Evolutionary conservation across 2,329 filamentous ascomycete genomes (phyloP).

Genomic region (Purpureocillium lavendulum): DNA sequence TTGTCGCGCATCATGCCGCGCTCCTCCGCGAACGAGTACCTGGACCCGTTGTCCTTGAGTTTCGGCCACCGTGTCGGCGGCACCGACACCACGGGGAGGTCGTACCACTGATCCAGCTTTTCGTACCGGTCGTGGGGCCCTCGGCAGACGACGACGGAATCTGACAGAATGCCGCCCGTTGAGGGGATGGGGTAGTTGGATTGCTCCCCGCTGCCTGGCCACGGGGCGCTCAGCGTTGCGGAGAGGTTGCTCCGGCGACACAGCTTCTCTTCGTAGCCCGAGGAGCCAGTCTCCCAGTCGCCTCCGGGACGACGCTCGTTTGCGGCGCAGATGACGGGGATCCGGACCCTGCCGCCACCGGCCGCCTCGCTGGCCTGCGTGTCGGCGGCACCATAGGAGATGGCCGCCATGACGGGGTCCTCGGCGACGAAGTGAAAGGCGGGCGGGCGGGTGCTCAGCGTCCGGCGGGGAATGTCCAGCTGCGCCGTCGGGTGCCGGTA

Average conservation of each 20-base stretch:
- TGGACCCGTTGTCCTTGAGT: constrained; percentile 55
- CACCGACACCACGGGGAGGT: constrained; percentile 65
- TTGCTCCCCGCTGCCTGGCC: constrained; percentile 32
- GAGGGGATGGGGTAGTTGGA: constrained; percentile 65
- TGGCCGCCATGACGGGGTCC: constrained; percentile 52
- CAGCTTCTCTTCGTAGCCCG: constrained; percentile 54
- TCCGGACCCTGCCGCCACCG: constrained; percentile 26
- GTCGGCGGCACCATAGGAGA: constrained; percentile 43
- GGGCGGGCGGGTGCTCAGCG: constrained; percentile 28
- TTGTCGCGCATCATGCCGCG: constrained; percentile 65
- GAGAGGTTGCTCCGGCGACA: constrained; percentile 68
- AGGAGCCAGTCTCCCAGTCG: constrained; percentile 64
- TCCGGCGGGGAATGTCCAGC: constrained; percentile 30
- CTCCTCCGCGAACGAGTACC: constrained; percentile 66
- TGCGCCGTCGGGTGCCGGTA: constrained; percentile 42
- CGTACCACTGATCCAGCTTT: constrained; percentile 43
- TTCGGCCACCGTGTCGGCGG: constrained; percentile 66
- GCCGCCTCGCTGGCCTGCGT: constrained; percentile 24
- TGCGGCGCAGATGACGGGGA: constrained; percentile 64
- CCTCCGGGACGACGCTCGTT: constrained; percentile 71
- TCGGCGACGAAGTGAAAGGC: constrained; percentile 42
- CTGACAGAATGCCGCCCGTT: constrained; percentile 61
- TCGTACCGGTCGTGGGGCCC: constrained; percentile 60
- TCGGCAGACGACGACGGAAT: constrained; percentile 64
- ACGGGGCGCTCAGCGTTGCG: constrained; percentile 56